Evolutionary conservation across 495 filamentous ascomycete genomes (phyloP).

Genomic region (Chaetomium tenue): DNA sequence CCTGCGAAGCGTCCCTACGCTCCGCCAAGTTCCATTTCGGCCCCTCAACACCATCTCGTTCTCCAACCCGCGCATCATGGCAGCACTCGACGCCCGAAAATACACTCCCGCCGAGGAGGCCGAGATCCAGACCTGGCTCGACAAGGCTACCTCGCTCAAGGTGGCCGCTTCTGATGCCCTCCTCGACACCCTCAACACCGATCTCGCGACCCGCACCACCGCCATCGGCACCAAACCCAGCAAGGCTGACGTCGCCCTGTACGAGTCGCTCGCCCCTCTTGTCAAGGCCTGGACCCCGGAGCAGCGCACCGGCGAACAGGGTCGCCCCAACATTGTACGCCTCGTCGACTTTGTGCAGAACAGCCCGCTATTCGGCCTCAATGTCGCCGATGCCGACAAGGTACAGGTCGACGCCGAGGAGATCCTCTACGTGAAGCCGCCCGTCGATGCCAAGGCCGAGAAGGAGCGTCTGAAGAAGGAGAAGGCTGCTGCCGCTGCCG

Average conservation of each 20-base stretch:
- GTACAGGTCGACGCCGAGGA: slow-evolving; percentile 74
- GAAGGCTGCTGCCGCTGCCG: slow-evolving; percentile 61
- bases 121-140: slow-evolving; percentile 85
- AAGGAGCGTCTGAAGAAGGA: slow-evolving; percentile 87
- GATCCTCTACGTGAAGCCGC: slow-evolving; percentile 77
- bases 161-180: slow-evolving; percentile 58
- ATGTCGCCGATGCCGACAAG: slow-evolving; percentile 71
- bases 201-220: slow-evolving; percentile 85
- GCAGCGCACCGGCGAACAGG: slow-evolving; percentile 85
- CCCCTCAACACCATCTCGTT: slow-evolving; percentile 27
- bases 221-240: slow-evolving; percentile 87
- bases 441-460: slow-evolving; percentile 79
- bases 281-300: slow-evolving; percentile 81
- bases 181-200: slow-evolving; percentile 74
- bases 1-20: slow-evolving; percentile 44
- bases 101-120: slow-evolving; percentile 76
- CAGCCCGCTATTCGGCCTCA: slow-evolving; percentile 70
- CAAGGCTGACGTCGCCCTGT: slow-evolving; percentile 83
- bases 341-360: slow-evolving; percentile 95
- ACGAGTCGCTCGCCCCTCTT: slow-evolving; percentile 72
- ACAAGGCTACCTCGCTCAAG: slow-evolving; percentile 67
- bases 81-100: slow-evolving; percentile 64
- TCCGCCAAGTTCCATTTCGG: slow-evolving; percentile 26
- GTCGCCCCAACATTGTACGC: slow-evolving; percentile 87
- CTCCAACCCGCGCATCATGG: slow-evolving; percentile 42